Conservation (phyloP, 1,284 basidiomycete species). For the Malassezia vespertilionis region DNA sequence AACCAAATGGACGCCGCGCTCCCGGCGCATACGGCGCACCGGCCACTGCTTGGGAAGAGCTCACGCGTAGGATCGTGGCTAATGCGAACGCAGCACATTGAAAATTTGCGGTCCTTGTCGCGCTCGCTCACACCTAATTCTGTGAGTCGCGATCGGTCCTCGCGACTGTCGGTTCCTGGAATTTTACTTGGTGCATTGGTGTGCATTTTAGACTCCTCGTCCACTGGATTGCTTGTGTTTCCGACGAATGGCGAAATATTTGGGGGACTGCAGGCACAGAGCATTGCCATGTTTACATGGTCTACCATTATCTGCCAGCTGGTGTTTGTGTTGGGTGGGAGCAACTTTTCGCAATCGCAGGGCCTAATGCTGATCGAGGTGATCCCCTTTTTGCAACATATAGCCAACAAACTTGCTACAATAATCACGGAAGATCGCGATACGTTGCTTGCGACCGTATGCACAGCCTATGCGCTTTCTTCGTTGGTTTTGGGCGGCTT, state of each 20-base stretch:
- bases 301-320: conserved; percentile 3
- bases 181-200: conserved; percentile 1
- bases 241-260: conserved; percentile 4
- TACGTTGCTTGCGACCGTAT: not conserved
- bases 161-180: not conserved
- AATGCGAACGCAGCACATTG: too few species aligned
- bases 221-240: conserved; percentile 7
- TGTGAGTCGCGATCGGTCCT: not conserved
- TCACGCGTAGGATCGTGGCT: too few species aligned
- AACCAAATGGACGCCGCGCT: not conserved
- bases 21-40: too few species aligned
- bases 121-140: too few species aligned
- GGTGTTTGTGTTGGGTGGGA: conserved; percentile 5
- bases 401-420: conserved; percentile 3
- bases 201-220: conserved; percentile 6
- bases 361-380: conserved; percentile 10
- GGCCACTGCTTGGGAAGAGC: too few species aligned
- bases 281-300: conserved; percentile 6
- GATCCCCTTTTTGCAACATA: conserved; percentile 7
- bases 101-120: too few species aligned
- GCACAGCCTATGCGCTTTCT: not conserved
- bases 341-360: conserved; percentile 6
- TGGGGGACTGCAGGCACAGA: conserved; percentile 1
- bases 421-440: conserved; percentile 2
- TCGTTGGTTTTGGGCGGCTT: not conserved